phyloP scores from a whole-genome alignment of 371 early-diverging fungal genomes.

The Mucor indicus region DNA sequence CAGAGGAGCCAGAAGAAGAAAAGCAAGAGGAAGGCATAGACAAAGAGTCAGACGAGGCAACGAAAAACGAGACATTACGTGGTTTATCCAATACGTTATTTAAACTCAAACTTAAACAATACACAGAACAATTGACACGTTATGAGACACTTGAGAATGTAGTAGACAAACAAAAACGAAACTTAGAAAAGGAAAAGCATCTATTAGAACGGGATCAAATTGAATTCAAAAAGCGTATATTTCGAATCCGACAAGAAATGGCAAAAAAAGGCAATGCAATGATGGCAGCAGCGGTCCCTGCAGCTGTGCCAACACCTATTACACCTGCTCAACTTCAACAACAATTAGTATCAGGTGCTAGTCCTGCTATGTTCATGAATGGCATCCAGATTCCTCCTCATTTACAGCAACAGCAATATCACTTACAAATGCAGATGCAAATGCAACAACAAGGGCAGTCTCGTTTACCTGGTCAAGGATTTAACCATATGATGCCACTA shows the following conservation, averaged over 20 bases:
- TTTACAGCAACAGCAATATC: conserved; percentile 18
- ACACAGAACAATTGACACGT: conserved; percentile 76
- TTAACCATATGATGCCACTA: conserved; percentile 17
- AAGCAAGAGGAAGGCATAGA: not conserved
- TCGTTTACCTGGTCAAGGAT: conserved; percentile 3
- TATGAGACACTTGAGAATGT: conserved; percentile 83
- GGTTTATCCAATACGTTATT: conserved; percentile 66
- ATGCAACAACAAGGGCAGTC: conserved; percentile 3
- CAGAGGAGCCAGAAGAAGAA: not conserved
- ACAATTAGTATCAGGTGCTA: conserved; percentile 20
- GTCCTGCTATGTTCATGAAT: conserved; percentile 19
- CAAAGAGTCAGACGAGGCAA: not conserved
- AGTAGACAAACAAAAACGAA: conserved; percentile 55
- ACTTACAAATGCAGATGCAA: conserved; percentile 15
- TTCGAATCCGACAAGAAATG: conserved; percentile 47
- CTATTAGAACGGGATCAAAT: conserved; percentile 83
- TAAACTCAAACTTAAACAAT: conserved; percentile 73
- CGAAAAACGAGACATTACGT: conserved; percentile 12
- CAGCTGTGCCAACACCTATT: too few relatives aligned
- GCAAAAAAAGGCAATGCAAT: conserved; percentile 21
- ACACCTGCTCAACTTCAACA: conserved; percentile 46
- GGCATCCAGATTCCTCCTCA: conserved; percentile 4
- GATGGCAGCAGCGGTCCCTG: conserved; percentile 19
- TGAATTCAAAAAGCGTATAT: conserved; percentile 46
- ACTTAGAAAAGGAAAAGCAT: conserved; percentile 62